A percentile compares a stretch with the other conserved stretches of the same genome.
phyloP scores from a whole-genome alignment of 2,329 filamentous ascomycete species.

The Ascocoryne sarcoides region DNA sequence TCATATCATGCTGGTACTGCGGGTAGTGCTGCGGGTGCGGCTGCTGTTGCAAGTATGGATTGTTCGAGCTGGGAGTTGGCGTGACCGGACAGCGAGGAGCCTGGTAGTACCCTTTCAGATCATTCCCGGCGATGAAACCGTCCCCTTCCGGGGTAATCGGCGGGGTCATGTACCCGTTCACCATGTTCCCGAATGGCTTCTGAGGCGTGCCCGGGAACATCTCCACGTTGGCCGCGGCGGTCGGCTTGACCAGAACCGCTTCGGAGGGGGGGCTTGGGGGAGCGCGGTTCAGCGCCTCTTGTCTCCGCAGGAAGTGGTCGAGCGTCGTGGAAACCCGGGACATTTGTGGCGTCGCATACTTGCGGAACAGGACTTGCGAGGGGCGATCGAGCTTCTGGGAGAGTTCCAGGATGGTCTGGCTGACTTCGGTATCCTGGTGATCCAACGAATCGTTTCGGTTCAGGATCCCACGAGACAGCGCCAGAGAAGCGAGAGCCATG shows the following conservation, averaged over 20 bases:
- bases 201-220: slow-evolving; percentile 70
- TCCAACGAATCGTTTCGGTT: slow-evolving; percentile 65
- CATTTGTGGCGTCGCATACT: slow-evolving; percentile 58
- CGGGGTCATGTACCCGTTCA: slow-evolving; percentile 73
- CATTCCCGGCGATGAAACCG: slow-evolving; percentile 34
- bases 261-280: slow-evolving; percentile 55
- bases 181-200: slow-evolving; percentile 52
- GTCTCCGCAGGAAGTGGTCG: slow-evolving; percentile 57
- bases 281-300: slow-evolving; percentile 46
- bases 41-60: slow-evolving; percentile 32
- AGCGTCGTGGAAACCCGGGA: slow-evolving; percentile 56
- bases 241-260: slow-evolving; percentile 38
- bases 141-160: slow-evolving; percentile 74
- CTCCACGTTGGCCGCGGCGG: slow-evolving; percentile 33
- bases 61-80: slow-evolving; percentile 43
- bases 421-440: slow-evolving; percentile 59
- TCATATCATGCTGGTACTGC: slow-evolving; percentile 37
- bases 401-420: slow-evolving; percentile 47
- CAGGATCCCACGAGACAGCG: slow-evolving; percentile 78
- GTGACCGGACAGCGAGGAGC: slow-evolving; percentile 49
- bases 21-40: slow-evolving; percentile 36
- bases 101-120: slow-evolving; percentile 21
- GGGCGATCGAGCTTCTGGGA: slow-evolving; percentile 55
- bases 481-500: slow-evolving; percentile 80
- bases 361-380: slow-evolving; percentile 57